Evolutionary conservation across 768 basidiomycete species (phyloP).

Genomic region (Pulveroboletus sp.): DNA sequence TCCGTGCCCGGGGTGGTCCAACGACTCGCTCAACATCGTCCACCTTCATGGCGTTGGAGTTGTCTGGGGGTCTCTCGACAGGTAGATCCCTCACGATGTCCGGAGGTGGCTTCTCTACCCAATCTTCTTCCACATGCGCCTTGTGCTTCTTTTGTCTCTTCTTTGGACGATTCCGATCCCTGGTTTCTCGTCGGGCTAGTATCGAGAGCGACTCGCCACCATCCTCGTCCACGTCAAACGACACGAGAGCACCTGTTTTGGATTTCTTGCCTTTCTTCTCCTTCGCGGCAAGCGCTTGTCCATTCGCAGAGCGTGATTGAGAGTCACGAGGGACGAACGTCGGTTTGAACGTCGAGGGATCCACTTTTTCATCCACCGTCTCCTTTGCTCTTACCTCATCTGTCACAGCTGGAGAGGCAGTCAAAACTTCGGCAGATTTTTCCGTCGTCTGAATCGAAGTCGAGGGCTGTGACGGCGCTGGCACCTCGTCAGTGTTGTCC

Average conservation of each 20-base stretch:
- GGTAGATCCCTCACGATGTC: conserved; percentile 41
- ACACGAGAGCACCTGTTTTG: conserved; percentile 50
- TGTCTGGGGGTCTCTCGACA: conserved; percentile 10
- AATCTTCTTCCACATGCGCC: conserved; percentile 42
- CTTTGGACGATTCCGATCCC: conserved; percentile 35
- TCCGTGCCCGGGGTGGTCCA: conserved; percentile 42
- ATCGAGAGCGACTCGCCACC: conserved; percentile 36
- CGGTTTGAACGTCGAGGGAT: conserved; percentile 79
- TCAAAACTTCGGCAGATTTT: background rate
- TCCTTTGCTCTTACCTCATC: background rate
- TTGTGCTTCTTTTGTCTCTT: conserved; percentile 39
- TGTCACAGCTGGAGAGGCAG: background rate
- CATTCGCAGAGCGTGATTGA: conserved; percentile 38
- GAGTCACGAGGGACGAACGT: conserved; percentile 64
- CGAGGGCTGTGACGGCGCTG: conserved; percentile 10
- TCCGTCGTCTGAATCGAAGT: conserved; percentile 2
- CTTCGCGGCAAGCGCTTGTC: conserved; percentile 41
- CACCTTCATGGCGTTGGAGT: conserved; percentile 1
- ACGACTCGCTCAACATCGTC: conserved; percentile 18
- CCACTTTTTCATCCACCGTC: conserved; percentile 31
- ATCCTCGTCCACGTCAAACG: conserved; percentile 74
- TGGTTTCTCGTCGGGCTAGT: conserved; percentile 29
- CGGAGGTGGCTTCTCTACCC: conserved; percentile 62
- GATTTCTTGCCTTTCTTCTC: conserved; percentile 47
- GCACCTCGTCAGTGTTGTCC: conserved; percentile 2